Conservation (phyloP, 2,329 filamentous ascomycete species). For the Paecilomyces sp. region DNA sequence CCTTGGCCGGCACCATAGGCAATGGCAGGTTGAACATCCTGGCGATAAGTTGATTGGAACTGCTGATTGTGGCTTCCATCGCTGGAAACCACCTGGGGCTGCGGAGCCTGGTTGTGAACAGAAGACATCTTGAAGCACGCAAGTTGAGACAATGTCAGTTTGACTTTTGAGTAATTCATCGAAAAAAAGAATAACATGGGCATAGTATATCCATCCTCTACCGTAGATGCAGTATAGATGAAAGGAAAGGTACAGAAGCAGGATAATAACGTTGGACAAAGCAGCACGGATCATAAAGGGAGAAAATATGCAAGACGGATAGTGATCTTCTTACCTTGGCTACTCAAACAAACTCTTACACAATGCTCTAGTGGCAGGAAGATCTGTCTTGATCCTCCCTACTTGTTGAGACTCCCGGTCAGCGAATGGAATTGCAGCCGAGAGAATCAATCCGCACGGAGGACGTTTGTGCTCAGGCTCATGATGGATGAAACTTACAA, state of each 20-base stretch:
- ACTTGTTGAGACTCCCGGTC: not conserved
- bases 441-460: not conserved
- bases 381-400: not conserved
- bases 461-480: not conserved
- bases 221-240: not conserved
- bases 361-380: not conserved
- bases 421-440: not conserved
- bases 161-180: not conserved
- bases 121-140: conserved; percentile 4
- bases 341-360: not conserved
- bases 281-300: not conserved
- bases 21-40: conserved; percentile 17
- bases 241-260: not conserved
- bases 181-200: not conserved
- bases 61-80: conserved; percentile 16
- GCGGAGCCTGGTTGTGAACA: conserved; percentile 19
- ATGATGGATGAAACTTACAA: not conserved
- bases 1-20: conserved; percentile 12
- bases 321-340: not conserved
- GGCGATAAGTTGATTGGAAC: conserved; percentile 16
- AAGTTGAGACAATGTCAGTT: not conserved
- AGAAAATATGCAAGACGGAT: not conserved
- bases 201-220: not conserved
- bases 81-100: conserved; percentile 12
- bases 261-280: not conserved